Evolutionary conservation across 805 yeast species (phyloP).

Genomic region (Sugiyamaella chiloensis): DNA sequence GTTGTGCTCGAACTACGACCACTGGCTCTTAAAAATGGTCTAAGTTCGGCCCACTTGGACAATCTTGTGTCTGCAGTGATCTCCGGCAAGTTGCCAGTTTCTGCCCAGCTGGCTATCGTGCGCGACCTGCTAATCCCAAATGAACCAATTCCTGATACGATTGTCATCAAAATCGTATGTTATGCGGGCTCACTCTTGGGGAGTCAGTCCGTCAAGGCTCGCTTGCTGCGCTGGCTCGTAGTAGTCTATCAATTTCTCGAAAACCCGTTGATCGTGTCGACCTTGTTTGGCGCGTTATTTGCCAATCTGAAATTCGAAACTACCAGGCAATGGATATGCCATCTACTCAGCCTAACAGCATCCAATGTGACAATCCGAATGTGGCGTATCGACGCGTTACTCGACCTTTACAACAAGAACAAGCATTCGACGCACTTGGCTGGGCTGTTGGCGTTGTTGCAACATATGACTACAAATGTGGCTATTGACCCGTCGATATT

Average conservation of each 20-base stretch:
- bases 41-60: background rate
- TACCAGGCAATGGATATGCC: constrained; percentile 24
- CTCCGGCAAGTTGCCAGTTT: constrained; percentile 6
- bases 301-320: constrained; percentile 20
- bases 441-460: constrained; percentile 26
- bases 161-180: constrained; percentile 30
- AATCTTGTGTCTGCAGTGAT: background rate
- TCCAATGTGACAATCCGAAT: constrained; percentile 18
- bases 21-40: background rate
- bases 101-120: constrained; percentile 10
- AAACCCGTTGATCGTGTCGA: constrained; percentile 15
- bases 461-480: constrained; percentile 25
- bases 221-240: constrained; percentile 24
- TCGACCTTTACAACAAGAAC: constrained; percentile 24
- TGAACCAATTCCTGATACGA: constrained; percentile 25
- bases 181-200: constrained; percentile 11
- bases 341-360: constrained; percentile 21
- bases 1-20: too few species aligned
- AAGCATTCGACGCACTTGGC: constrained; percentile 23
- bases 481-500: constrained; percentile 29
- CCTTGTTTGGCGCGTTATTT: constrained; percentile 22
- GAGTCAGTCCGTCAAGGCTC: constrained; percentile 14
- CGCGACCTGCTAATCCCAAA: constrained; percentile 21
- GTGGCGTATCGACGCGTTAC: constrained; percentile 24
- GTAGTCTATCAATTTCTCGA: constrained; percentile 19